Evolutionary conservation across 2,329 filamentous ascomycete genomes (phyloP).

Genomic region (Ascosphaera apis): DNA sequence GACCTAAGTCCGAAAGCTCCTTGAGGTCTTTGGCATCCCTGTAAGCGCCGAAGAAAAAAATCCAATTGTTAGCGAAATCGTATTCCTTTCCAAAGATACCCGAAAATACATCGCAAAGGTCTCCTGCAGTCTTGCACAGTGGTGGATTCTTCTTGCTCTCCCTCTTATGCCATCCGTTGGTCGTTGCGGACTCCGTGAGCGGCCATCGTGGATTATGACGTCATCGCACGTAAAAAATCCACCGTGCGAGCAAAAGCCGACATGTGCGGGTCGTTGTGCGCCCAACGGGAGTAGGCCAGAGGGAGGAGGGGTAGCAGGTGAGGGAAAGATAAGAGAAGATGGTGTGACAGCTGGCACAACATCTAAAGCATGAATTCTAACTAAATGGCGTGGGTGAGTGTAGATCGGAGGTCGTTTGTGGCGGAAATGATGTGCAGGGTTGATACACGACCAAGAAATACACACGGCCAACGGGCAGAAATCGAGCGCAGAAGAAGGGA

Average conservation of each 20-base stretch:
- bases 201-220: neutral
- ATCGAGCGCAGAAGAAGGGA: conserved; percentile 1
- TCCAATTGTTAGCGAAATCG: neutral
- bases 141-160: too few relatives aligned
- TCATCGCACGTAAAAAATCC: neutral
- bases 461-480: neutral
- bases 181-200: neutral
- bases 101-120: too few relatives aligned
- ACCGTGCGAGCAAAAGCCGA: neutral
- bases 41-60: neutral
- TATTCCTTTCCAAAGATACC: neutral
- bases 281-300: too few relatives aligned
- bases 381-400: conserved; percentile 2
- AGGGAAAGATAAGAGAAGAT: too few relatives aligned
- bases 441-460: too few relatives aligned
- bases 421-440: neutral
- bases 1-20: conserved; percentile 62
- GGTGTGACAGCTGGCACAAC: too few relatives aligned
- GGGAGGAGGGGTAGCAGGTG: neutral
- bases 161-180: too few relatives aligned
- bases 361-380: too few relatives aligned
- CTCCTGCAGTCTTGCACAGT: too few relatives aligned
- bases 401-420: conserved; percentile 4
- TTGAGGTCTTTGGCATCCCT: conserved; percentile 46
- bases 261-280: too few relatives aligned